Evolutionary conservation across 1,139 yeast species (phyloP), one percentile per base, ranked within the genome.

Genomic region (Blastobotrys serpentis): DNA sequence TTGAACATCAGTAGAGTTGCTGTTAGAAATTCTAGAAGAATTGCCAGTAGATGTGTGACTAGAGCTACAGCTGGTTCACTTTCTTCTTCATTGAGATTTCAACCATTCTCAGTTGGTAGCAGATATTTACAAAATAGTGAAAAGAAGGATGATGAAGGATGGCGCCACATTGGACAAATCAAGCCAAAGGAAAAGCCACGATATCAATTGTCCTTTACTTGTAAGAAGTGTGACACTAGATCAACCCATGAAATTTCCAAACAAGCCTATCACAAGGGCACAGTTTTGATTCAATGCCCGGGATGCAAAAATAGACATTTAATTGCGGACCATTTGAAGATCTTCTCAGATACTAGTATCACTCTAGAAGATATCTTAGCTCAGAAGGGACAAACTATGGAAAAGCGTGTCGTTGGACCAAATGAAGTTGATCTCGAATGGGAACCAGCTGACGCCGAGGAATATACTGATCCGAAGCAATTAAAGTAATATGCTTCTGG

Each of bases 241-340:
- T 87, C 96, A 0, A 81, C 90, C 2, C 98, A 92, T 63, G 77
- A 83, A 2, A 83, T 92, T 61, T 86, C 96, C 14, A 90, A 89
- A 58, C 98, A 92, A 66, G 90, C 97, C 0, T 92, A 92, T 64
- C 79, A 83, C 19, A 74, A 76, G 22, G 98, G 98, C 1, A 83
- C 96, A 0, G 96, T 92, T 2, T 71, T 88, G 48, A 84, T 92
- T 32, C 90, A 88, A 62, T 92, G 98, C 63, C 98, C 98, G 0
- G 86, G 89, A 8, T 90, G 98, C 67, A 78, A 85, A 57, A 81
- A 78, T 62, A 78, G 97, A 55, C 98, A 92, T 63, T 72, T 92
- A 61, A 90, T 92, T 47, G 96, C 98, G 0, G 98, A 92, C 64
- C 95, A 90, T 66, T 73, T 92, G 58, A 86, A 78, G 68, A 86